Percentiles rank a stretch among this genome's conserved stretches.
These are phyloP conservation scores for Aspergillus alliaceus DNA, from an alignment of 2,329 filamentous ascomycete genomes.

Conservation along the genomic window DNA sequence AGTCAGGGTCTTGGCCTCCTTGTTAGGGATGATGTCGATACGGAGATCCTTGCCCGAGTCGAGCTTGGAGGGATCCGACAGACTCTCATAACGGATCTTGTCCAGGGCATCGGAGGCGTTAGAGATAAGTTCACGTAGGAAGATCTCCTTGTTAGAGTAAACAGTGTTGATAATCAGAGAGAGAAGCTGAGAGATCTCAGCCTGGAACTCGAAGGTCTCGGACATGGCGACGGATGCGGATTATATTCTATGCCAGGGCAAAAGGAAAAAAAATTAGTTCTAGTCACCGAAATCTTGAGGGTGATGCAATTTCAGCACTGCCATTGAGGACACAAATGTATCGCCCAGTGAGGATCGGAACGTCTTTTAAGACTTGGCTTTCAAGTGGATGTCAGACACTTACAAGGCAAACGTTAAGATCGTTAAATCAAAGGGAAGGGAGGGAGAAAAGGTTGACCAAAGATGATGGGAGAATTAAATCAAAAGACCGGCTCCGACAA, in stretches of 20 bases:
- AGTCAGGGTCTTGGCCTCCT: constrained; percentile 95
- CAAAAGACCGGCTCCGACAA: constrained; percentile 12
- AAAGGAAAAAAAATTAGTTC: no score
- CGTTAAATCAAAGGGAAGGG: constrained; percentile 2
- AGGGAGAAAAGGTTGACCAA: constrained; percentile 12
- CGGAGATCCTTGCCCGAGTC: constrained; percentile 97
- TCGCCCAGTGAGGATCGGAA: no score
- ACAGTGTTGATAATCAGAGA: constrained; percentile 99
- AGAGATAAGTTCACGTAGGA: constrained; percentile 96
- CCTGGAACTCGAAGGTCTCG: constrained; percentile 99
- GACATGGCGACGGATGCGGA: constrained; percentile 63
- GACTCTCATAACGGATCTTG: constrained; percentile 99
- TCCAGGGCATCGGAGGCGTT: constrained; percentile 98
- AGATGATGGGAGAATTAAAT: constrained; percentile 13
- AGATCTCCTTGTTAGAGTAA: constrained; percentile 99
- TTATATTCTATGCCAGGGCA: constrained; percentile 13
- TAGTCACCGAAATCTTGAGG: no score
- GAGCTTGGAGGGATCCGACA: constrained; percentile 96
- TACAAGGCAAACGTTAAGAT: not conserved
- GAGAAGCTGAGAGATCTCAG: constrained; percentile 99
- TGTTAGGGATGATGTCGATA: constrained; percentile 98
- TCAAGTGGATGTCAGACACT: no score
- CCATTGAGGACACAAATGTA: no score
- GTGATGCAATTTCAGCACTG: no score
- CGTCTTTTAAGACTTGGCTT: no score